A percentile compares a stretch with the other conserved stretches of the same genome.
Conservation (phyloP, 2,329 filamentous ascomycete species). For the Scytalidium sp. region DNA sequence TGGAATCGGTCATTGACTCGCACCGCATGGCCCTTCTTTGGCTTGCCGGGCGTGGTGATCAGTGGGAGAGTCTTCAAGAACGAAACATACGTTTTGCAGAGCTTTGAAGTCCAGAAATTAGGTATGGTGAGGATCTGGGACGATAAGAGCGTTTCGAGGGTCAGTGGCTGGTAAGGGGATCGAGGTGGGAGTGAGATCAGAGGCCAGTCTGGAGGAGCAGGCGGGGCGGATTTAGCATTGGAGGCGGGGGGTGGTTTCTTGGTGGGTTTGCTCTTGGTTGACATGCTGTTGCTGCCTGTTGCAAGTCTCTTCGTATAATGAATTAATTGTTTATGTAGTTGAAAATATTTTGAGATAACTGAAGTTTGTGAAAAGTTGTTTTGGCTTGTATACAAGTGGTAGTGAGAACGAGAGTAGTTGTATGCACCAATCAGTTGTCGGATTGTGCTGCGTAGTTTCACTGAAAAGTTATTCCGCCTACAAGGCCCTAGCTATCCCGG, state of each 20-base stretch:
- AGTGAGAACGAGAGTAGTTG: too few relatives aligned
- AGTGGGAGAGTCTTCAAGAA: slow-evolving; percentile 60
- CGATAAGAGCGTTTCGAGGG: slow-evolving; percentile 46
- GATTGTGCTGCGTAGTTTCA: too few relatives aligned
- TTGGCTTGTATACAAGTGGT: too few relatives aligned
- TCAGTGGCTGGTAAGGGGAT: neutral
- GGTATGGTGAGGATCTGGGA: slow-evolving; percentile 62
- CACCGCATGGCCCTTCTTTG: slow-evolving; percentile 65
- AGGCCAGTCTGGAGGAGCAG: slow-evolving; percentile 56
- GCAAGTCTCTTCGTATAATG: neutral
- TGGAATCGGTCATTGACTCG: slow-evolving; percentile 90
- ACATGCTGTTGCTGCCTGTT: neutral
- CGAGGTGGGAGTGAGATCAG: slow-evolving; percentile 42
- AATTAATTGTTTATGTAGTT: too few relatives aligned
- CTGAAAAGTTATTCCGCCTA: too few relatives aligned
- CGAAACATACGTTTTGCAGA: slow-evolving; percentile 62
- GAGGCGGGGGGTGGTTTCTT: neutral
- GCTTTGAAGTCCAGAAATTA: slow-evolving; percentile 56
- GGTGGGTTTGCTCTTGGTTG: neutral
- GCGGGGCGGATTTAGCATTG: neutral
- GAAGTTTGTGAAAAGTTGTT: too few relatives aligned
- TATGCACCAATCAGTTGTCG: too few relatives aligned
- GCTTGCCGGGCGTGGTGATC: slow-evolving; percentile 61
- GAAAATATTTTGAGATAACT: too few relatives aligned
- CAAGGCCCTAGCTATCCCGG: too few relatives aligned